A percentile compares a stretch with the other conserved stretches of the same genome.
These are phyloP conservation scores for Anaeromyces robustus DNA, from an alignment of 192 early-diverging fungal species.

Conservation along the genomic window DNA sequence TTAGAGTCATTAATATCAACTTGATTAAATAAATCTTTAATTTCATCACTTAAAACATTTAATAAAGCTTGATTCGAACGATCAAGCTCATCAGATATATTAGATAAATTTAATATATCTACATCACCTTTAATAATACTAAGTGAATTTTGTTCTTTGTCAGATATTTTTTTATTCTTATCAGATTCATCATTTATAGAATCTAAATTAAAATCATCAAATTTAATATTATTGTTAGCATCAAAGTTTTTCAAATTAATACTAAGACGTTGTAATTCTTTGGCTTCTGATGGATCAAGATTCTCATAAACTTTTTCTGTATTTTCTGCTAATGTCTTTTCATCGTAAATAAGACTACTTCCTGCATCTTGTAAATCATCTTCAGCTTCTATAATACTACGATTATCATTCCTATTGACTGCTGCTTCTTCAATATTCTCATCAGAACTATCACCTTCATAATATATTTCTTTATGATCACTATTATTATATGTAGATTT, in stretches of 20 bases:
- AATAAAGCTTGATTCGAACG: neutral
- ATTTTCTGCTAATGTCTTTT: neutral
- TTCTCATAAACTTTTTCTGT: neutral
- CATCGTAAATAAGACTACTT: neutral
- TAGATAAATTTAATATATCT: too few relatives aligned
- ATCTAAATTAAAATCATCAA: neutral
- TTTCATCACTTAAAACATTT: neutral
- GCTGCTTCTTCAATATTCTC: neutral
- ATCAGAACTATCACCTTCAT: neutral
- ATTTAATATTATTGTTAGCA: too few relatives aligned
- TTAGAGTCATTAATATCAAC: neutral
- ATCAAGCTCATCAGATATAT: neutral
- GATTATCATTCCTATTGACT: neutral
- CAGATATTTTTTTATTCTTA: too few relatives aligned
- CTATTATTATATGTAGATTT: neutral
- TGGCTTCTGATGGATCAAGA: neutral
- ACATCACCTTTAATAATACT: neutral
- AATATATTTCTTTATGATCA: neutral
- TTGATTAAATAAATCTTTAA: neutral
- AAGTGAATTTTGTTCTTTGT: too few relatives aligned
- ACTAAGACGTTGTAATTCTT: neutral
- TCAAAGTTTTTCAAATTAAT: neutral
- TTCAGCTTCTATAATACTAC: neutral
- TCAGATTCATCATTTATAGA: neutral
- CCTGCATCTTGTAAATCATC: neutral